Percentiles rank a stretch among this genome's conserved stretches.
Evolutionary conservation across 2,329 filamentous ascomycete species (phyloP).

Genomic region (Penicillium sp.): DNA sequence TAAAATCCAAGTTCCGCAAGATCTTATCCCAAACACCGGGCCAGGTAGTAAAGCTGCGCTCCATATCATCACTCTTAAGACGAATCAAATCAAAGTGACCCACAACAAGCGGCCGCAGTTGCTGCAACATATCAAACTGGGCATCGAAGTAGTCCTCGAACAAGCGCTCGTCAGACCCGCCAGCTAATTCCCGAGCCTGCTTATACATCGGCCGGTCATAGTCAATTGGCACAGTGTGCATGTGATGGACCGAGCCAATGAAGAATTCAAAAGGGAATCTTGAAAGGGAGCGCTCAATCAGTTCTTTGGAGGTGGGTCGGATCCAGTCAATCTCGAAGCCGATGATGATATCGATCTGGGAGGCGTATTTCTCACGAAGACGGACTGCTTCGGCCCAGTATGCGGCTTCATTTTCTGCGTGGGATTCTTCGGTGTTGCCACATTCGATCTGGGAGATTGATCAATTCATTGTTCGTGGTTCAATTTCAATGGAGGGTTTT

Average conservation of each 20-base stretch:
- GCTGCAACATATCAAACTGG: conserved; percentile 74
- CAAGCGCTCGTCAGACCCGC: conserved; percentile 66
- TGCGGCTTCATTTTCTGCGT: conserved; percentile 51
- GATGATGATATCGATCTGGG: conserved; percentile 72
- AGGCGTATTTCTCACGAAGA: conserved; percentile 65
- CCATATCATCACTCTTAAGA: conserved; percentile 68
- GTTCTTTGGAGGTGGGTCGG: conserved; percentile 59
- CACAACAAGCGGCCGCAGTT: conserved; percentile 70
- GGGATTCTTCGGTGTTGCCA: conserved; percentile 30
- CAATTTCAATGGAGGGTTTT: background rate
- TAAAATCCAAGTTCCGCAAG: conserved; percentile 67
- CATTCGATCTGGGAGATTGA: conserved; percentile 29
- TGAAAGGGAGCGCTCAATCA: conserved; percentile 58
- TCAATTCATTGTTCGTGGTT: background rate
- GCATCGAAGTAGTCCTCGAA: conserved; percentile 84
- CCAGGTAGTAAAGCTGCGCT: conserved; percentile 57
- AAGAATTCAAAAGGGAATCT: conserved; percentile 77
- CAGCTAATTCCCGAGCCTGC: conserved; percentile 55
- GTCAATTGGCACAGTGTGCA: conserved; percentile 82
- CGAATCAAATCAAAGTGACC: conserved; percentile 93
- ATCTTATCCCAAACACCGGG: conserved; percentile 68
- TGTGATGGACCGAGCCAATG: conserved; percentile 89
- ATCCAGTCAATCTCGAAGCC: conserved; percentile 96
- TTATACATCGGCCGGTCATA: conserved; percentile 68
- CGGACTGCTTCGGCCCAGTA: conserved; percentile 74